These are phyloP conservation scores for Neoascochyta sp. DNA, from an alignment of 2,329 filamentous ascomycete species.

Conservation along the genomic window DNA sequence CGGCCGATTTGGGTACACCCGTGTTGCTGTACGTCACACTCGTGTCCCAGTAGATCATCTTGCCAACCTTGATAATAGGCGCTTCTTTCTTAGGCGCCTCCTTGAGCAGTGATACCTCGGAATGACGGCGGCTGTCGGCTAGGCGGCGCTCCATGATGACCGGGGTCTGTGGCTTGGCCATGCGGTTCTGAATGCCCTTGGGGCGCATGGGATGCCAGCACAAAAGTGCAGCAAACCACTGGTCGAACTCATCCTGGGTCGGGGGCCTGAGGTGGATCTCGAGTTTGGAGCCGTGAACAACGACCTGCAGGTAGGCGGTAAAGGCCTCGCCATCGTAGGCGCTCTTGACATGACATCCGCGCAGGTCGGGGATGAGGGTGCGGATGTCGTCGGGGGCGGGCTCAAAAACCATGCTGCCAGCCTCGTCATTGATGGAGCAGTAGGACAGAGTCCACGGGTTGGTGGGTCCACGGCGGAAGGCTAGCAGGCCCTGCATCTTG, in stretches of 20 bases:
- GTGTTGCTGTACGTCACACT: constrained; percentile 50
- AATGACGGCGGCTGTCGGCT: constrained; percentile 45
- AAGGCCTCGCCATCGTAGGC: constrained; percentile 47
- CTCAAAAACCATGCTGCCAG: constrained; percentile 71
- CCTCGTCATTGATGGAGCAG: constrained; percentile 74
- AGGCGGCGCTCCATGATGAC: constrained; percentile 35
- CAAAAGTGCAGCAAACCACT: constrained; percentile 75
- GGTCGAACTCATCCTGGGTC: constrained; percentile 64
- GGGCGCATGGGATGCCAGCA: constrained; percentile 76
- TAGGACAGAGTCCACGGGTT: constrained; percentile 67
- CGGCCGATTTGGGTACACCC: constrained; percentile 31
- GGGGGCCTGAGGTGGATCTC: constrained; percentile 65
- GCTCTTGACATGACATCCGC: constrained; percentile 65
- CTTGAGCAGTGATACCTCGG: constrained; percentile 55
- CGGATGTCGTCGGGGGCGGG: constrained; percentile 59
- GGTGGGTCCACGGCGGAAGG: constrained; percentile 62
- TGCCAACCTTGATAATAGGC: constrained; percentile 83
- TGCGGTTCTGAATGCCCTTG: constrained; percentile 52
- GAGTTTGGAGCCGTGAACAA: constrained; percentile 53
- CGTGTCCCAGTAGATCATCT: constrained; percentile 68
- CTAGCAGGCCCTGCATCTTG: constrained; percentile 73
- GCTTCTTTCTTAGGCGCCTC: constrained; percentile 65
- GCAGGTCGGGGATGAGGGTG: constrained; percentile 67
- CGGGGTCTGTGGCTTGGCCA: constrained; percentile 49
- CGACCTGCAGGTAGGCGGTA: constrained; percentile 50